Base-by-base conservation (phyloP, 306 rosid species). In the Rosa lucieae region DNA sequence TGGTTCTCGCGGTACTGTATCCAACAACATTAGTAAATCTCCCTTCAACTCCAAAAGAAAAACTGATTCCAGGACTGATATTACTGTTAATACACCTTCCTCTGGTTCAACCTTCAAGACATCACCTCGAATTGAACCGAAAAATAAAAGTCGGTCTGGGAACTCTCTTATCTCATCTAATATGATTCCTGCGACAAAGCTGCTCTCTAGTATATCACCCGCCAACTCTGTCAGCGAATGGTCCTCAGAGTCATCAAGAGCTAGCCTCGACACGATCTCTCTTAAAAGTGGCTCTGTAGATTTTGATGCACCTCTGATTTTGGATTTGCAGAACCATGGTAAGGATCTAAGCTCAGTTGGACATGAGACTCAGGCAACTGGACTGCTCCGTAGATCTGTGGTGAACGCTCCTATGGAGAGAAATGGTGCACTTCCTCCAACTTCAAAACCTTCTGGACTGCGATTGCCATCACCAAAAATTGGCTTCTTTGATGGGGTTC, bases 401-500 rank as follows among this genome's bases (percentile, higher is more conserved):
- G 82, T 67, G 84, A 82, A 77, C 73, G 67, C 84, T 68, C 82
- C 88, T 26, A 74, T 70, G 7, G 88, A 72, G 32, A 44, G 82
- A 51, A 43, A 84, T 12, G 79, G 69, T 79, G 79, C 66, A 51
- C 75, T 77, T 83, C 85, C 87, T 82, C 81, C 84, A 23, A 78
- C 86, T 67, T 84, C 82, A 26, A 93, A 82, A 82, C 96, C 97
- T 83, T 91, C 97, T 0, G 97, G 97, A 77, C 88, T 93, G 75
- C 90, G 96, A 78, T 73, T 93, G 73, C 96, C 97, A 81, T 93
- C 97, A 51, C 97, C 97, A 56, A 93, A 93, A 80, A 93, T 91
- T 85, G 99, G 99, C 79, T 94, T 87, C 83, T 94, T 94, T 79
- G 97, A 94, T 85, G 99, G 97, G 93, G 99, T 94, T 76, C 74